Evolutionary conservation across 768 basidiomycete species (phyloP).

Genomic region (Amanita phalloides): DNA sequence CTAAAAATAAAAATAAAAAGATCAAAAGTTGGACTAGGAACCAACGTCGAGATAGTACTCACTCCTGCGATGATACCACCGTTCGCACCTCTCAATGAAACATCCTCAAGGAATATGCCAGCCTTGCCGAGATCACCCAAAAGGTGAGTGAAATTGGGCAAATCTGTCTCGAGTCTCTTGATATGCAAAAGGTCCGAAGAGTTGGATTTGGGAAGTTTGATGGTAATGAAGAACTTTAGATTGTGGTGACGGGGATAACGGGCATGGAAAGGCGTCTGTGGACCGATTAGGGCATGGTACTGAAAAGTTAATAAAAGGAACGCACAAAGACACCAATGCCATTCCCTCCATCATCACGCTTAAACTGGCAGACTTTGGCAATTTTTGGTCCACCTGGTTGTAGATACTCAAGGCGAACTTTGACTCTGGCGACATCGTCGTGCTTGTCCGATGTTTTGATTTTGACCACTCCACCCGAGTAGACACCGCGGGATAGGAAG

Average conservation of each 20-base stretch:
- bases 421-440: conserved; percentile 4
- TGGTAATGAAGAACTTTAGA: conserved; percentile 14
- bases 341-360: conserved; percentile 13
- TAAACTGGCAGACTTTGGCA: conserved; percentile 20
- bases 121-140: conserved; percentile 24
- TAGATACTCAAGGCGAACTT: conserved; percentile 8
- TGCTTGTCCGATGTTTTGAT: conserved; percentile 8
- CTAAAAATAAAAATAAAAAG: conserved; percentile 11
- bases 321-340: conserved; percentile 29
- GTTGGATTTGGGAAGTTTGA: conserved; percentile 13
- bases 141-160: conserved; percentile 30
- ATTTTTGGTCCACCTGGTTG: conserved; percentile 11
- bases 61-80: conserved; percentile 24
- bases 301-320: neutral
- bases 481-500: conserved; percentile 21
- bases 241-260: conserved; percentile 5
- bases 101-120: conserved; percentile 25
- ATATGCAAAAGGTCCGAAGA: conserved; percentile 18
- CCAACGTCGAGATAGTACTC: neutral
- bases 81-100: conserved; percentile 26
- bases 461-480: conserved; percentile 10
- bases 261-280: conserved; percentile 9
- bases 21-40: neutral
- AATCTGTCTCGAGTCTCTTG: conserved; percentile 30
- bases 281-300: neutral